Evolutionary conservation across 1,139 yeast species (phyloP), one percentile per base, ranked within the genome.

Genomic region (Candida pseudoviswanathii): DNA sequence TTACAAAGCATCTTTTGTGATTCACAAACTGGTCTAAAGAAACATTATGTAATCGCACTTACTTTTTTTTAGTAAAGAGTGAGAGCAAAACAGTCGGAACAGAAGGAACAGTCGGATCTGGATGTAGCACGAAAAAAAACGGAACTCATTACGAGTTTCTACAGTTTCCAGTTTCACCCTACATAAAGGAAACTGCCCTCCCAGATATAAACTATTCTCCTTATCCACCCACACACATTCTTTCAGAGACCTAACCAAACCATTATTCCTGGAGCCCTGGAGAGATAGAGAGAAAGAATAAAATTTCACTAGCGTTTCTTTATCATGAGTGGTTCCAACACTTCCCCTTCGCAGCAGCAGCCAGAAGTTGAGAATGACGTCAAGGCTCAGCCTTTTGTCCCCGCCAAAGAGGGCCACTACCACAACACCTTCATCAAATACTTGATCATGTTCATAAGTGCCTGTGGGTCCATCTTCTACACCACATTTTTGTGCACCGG

Each of bases 391-490:
- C 38, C 30, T 11, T 31, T 30, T 25, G 32, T 43, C 3, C 10
- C 31, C 3, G 33, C 11, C 9, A 36, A 24, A 16, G 41, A 37
- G 25, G 34, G 30, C 3, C 41, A 36, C n/a, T 43, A 36, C n/a
- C 66, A 66, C 50, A 56, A 61, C 21, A 34, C 57, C 1, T 49
- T 65, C 30, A 50, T 48, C 5, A 62, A 61, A 42, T 53, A 57
- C 27, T 48, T 63, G 47, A 61, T 63, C 42, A 60, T 69, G 8
- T 43, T 66, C 8, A 48, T 65, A 2, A 68, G 76, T 4, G 64
- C 60, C 41, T 27, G 71, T 2, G 63, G 65, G 3, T 68, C 76
- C 8, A 50, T 61, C n/a, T 43, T 60, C n/a, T 73, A 71, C 47
- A 63, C 70, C 25, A 48, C 55, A 2, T 48, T 57, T 2, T 50